phyloP scores from a whole-genome alignment of 306 rosid genomes.

The Begonia masoniana region DNA sequence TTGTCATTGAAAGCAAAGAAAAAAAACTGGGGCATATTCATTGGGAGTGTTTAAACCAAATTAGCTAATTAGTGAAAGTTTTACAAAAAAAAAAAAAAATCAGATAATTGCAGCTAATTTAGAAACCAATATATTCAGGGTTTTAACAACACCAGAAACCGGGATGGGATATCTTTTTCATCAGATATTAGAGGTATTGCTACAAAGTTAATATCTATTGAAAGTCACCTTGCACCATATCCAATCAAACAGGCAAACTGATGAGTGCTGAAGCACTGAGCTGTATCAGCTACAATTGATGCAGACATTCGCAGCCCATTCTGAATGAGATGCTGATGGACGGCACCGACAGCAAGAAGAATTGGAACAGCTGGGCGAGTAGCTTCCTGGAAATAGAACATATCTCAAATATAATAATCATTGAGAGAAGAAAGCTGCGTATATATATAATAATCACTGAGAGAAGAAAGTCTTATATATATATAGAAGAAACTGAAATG shows the following conservation, averaged over 20 bases:
- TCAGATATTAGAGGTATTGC: not conserved
- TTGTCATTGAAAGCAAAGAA: too few relatives aligned
- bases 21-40: too few relatives aligned
- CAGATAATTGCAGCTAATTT: too few relatives aligned
- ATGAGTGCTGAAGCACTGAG: slow-evolving; percentile 99
- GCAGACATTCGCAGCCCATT: slow-evolving; percentile 93
- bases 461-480: too few relatives aligned
- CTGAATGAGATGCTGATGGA: slow-evolving; percentile 94
- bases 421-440: too few relatives aligned
- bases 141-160: too few relatives aligned
- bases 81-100: too few relatives aligned
- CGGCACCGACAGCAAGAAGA: slow-evolving; percentile 97
- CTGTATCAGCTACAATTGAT: slow-evolving; percentile 79
- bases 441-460: too few relatives aligned
- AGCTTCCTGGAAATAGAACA: slow-evolving; percentile 45
- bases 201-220: slow-evolving; percentile 8
- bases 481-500: too few relatives aligned
- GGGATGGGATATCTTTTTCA: not conserved
- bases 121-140: too few relatives aligned
- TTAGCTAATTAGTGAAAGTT: too few relatives aligned
- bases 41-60: too few relatives aligned
- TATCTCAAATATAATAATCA: slow-evolving; percentile 5
- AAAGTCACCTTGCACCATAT: slow-evolving; percentile 93
- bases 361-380: slow-evolving; percentile 91
- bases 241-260: slow-evolving; percentile 98